Percentiles rank a stretch among this genome's conserved stretches.
These are phyloP conservation scores for Yamadazyma diddensiae DNA, from an alignment of 1,139 yeast genomes.

Conservation along the genomic window DNA sequence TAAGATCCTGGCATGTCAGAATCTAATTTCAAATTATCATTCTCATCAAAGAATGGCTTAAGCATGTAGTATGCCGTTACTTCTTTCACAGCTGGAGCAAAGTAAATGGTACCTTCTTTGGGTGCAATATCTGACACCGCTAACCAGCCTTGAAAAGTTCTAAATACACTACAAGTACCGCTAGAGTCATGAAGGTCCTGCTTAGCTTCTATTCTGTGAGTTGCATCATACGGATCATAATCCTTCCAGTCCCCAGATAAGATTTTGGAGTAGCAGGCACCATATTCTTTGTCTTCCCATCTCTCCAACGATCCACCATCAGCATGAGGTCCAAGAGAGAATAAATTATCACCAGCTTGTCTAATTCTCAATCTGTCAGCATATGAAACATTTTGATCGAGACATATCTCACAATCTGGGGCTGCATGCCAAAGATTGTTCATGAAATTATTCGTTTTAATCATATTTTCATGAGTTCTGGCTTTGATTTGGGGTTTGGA, in stretches of 20 bases:
- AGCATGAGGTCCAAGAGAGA: constrained; percentile 37
- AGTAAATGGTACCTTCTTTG: constrained; percentile 43
- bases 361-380: constrained; percentile 42
- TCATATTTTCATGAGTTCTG: constrained; percentile 37
- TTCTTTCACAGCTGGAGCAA: constrained; percentile 36
- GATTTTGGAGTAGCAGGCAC: constrained; percentile 34
- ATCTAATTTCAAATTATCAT: constrained; percentile 20
- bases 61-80: constrained; percentile 40
- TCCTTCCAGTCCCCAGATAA: constrained; percentile 47
- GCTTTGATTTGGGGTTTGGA: constrained; percentile 39
- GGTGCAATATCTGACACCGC: constrained; percentile 32
- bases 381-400: constrained; percentile 30
- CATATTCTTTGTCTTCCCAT: constrained; percentile 28
- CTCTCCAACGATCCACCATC: constrained; percentile 50
- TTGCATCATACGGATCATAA: constrained; percentile 41
- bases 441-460: constrained; percentile 27
- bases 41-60: constrained; percentile 41
- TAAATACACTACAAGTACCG: constrained; percentile 34
- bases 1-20: constrained; percentile 21
- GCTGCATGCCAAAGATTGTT: constrained; percentile 25
- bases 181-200: constrained; percentile 28
- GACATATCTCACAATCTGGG: constrained; percentile 21
- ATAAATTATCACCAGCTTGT: constrained; percentile 33
- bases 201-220: constrained; percentile 32
- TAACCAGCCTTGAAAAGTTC: constrained; percentile 51